Conservation (phyloP, 176 grass and related monocot species). For the Puccinellia tenuiflora region DNA sequence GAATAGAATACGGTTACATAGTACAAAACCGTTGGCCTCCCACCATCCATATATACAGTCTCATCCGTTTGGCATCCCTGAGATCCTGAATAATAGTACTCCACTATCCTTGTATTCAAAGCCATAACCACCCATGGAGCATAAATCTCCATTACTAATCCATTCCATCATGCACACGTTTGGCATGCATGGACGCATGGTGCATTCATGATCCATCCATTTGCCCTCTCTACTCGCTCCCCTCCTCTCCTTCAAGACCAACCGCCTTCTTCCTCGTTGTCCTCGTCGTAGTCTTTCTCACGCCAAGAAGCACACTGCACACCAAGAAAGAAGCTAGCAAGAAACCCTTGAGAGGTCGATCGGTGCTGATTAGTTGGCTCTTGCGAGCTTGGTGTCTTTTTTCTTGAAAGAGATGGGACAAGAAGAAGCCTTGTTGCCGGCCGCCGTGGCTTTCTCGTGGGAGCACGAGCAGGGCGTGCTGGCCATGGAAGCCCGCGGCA, state of each 20-base stretch:
- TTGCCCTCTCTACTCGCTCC: not conserved
- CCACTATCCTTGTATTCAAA: not conserved
- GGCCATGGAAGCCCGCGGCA: not conserved
- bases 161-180: constrained; percentile 18
- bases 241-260: not conserved
- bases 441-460: constrained; percentile 56
- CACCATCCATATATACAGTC: not conserved
- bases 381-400: not conserved
- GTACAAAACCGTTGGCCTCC: not conserved
- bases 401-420: constrained; percentile 20
- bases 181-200: constrained; percentile 16
- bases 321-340: not conserved
- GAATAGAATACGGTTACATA: not conserved
- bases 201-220: not conserved
- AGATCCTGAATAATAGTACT: not conserved
- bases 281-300: not conserved
- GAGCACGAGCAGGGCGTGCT: constrained; percentile 30
- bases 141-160: constrained; percentile 13
- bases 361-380: not conserved
- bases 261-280: not conserved
- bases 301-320: not conserved
- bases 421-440: constrained; percentile 9
- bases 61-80: not conserved
- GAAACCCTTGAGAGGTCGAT: not conserved
- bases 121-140: constrained; percentile 1